A percentile compares a stretch with the other conserved stretches of the same genome.
These are phyloP conservation scores for Mycena vitilis DNA, from an alignment of 768 basidiomycete genomes.

Conservation along the genomic window DNA sequence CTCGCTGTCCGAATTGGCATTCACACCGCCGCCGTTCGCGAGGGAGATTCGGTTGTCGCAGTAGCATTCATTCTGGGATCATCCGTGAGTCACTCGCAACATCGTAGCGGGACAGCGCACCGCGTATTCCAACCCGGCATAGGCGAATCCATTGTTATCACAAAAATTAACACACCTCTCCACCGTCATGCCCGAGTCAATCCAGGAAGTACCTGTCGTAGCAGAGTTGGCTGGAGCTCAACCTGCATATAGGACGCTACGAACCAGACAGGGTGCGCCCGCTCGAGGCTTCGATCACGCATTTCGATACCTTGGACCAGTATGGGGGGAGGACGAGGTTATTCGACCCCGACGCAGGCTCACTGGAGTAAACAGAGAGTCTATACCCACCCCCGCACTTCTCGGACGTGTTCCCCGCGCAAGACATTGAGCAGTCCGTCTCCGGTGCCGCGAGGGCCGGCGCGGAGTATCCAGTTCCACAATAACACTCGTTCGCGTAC, in stretches of 20 bases:
- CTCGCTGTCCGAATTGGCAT: constrained; percentile 32
- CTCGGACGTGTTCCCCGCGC: constrained; percentile 21
- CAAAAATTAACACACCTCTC: constrained; percentile 26
- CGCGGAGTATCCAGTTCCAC: constrained; percentile 20
- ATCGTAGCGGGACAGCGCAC: neutral
- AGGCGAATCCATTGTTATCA: constrained; percentile 23
- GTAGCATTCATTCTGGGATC: constrained; percentile 26
- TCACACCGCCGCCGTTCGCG: constrained; percentile 28
- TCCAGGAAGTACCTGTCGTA: neutral
- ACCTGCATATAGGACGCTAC: neutral
- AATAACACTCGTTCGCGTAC: constrained; percentile 24
- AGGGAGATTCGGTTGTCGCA: constrained; percentile 23
- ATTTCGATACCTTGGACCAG: constrained; percentile 22
- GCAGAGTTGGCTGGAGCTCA: neutral
- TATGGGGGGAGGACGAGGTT: constrained; percentile 20
- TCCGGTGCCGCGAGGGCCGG: constrained; percentile 9
- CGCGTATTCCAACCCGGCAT: constrained; percentile 24
- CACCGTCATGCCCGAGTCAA: constrained; percentile 24
- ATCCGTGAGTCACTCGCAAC: neutral
- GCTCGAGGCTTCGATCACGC: constrained; percentile 19
- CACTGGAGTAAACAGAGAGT: constrained; percentile 27
- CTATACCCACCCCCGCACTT: constrained; percentile 22
- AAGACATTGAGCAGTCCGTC: constrained; percentile 27
- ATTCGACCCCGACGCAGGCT: neutral
- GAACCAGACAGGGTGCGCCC: constrained; percentile 23